Evolutionary conservation across 139 green algal genomes (phyloP).

Genomic region (Closterium sp.): DNA sequence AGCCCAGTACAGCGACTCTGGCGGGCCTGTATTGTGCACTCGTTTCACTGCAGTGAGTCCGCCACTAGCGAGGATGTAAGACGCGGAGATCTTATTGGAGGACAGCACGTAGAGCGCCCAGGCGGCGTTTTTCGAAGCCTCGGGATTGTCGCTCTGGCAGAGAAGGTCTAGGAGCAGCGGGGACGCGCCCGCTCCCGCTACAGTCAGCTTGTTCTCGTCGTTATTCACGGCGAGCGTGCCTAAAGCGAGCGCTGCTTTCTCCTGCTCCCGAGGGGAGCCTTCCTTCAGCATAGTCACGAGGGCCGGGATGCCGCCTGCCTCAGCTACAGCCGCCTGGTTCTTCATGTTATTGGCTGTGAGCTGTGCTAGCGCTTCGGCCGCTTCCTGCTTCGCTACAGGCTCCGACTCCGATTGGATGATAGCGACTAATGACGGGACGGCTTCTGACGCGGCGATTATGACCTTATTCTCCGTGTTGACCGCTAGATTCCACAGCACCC

Average conservation of each 20-base stretch:
- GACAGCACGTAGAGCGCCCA: neutral
- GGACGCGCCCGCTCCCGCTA: neutral
- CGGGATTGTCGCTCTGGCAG: neutral
- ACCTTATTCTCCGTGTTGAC: conserved; percentile 5
- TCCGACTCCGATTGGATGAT: conserved; percentile 4
- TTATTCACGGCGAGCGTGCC: neutral
- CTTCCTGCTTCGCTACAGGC: neutral
- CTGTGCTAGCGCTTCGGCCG: neutral
- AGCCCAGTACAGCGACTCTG: neutral
- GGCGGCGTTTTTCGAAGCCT: neutral
- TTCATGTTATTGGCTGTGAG: neutral
- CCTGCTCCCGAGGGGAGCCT: neutral
- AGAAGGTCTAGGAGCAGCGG: neutral
- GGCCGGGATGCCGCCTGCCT: neutral
- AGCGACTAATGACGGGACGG: neutral
- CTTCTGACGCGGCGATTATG: neutral
- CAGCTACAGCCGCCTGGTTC: neutral
- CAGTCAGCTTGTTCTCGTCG: conserved; percentile 9
- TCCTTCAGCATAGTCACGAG: conserved; percentile 11
- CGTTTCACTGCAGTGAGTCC: neutral
- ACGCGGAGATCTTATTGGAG: neutral
- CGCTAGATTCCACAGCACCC: conserved; percentile 3
- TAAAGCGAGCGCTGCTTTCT: neutral
- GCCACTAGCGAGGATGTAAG: conserved; percentile 2
- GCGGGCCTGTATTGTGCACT: neutral